These are phyloP conservation scores for Roridomyces roridus DNA, from an alignment of 768 basidiomycete genomes.

Conservation along the genomic window DNA sequence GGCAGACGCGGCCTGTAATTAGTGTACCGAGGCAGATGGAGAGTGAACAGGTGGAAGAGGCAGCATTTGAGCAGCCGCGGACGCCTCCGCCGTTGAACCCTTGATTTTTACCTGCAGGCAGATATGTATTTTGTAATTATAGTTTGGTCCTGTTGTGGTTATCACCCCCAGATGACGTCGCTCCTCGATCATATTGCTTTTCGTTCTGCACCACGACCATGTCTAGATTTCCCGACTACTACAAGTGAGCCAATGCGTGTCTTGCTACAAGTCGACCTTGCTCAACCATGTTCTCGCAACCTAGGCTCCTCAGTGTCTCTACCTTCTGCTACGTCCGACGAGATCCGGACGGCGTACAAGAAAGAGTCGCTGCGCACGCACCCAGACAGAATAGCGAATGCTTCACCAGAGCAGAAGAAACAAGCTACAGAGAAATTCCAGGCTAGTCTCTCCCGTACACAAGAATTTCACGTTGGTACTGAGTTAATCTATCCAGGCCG, in stretches of 20 bases:
- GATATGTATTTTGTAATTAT: slow-evolving; percentile 1
- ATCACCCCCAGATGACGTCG: slow-evolving; percentile 17
- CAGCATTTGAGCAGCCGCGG: slow-evolving; percentile 34
- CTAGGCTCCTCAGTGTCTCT: slow-evolving; percentile 62
- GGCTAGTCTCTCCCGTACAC: slow-evolving; percentile 41
- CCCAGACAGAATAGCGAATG: slow-evolving; percentile 82
- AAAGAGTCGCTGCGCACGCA: slow-evolving; percentile 87
- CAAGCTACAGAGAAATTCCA: slow-evolving; percentile 86
- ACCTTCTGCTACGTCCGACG: slow-evolving; percentile 68
- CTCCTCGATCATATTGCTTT: not conserved
- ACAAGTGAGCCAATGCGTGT: too few species aligned
- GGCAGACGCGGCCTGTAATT: slow-evolving; percentile 32
- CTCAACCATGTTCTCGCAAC: too few species aligned
- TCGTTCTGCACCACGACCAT: slow-evolving; percentile 46
- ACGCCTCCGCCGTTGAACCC: slow-evolving; percentile 47
- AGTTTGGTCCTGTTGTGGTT: not conserved
- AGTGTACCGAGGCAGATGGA: slow-evolving; percentile 31
- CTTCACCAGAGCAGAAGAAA: slow-evolving; percentile 71
- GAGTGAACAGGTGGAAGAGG: slow-evolving; percentile 22
- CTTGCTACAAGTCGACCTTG: too few species aligned
- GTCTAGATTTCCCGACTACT: slow-evolving; percentile 85
- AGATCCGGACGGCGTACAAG: slow-evolving; percentile 80
- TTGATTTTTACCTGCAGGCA: not conserved
- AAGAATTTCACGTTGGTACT: not conserved
- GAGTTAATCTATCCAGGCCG: slow-evolving; percentile 59